These are phyloP conservation scores for Chaetoceros tenuissimus DNA, from an alignment of 108 stramenopile species.

Conservation along the genomic window DNA sequence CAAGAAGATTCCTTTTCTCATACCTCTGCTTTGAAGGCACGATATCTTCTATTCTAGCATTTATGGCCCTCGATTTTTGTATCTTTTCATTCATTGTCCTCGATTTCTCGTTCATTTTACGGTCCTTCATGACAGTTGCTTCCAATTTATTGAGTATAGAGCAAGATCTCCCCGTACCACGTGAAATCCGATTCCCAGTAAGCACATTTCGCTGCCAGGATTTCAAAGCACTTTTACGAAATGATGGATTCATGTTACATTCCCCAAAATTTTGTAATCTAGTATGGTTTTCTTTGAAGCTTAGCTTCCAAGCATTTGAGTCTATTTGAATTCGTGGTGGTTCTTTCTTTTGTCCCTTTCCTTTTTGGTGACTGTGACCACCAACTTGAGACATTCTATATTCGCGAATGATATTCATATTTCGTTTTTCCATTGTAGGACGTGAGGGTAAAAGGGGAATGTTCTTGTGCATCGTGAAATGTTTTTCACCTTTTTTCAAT, in stretches of 20 bases:
- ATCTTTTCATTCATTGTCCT: no score
- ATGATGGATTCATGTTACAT: neutral
- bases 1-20: no score
- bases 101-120: no score
- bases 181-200: neutral
- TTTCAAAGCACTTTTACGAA: neutral
- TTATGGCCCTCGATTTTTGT: no score
- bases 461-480: conserved; percentile 37
- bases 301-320: conserved; percentile 32
- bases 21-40: no score
- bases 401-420: conserved; percentile 19
- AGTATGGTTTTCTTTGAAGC: neutral
- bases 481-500: conserved; percentile 35
- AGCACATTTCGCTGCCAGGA: neutral
- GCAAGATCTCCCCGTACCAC: no score
- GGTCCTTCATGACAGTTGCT: no score
- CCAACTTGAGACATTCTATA: conserved; percentile 51
- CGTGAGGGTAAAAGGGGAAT: conserved; percentile 44
- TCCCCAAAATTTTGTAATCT: neutral
- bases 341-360: conserved; percentile 3
- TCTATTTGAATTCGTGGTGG: no score
- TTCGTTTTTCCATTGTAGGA: conserved; percentile 21
- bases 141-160: no score
- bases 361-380: conserved; percentile 33
- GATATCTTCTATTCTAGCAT: no score